Conservation (phyloP, 2,329 filamentous ascomycete species). For the Arachnopeziza araneosa region DNA sequence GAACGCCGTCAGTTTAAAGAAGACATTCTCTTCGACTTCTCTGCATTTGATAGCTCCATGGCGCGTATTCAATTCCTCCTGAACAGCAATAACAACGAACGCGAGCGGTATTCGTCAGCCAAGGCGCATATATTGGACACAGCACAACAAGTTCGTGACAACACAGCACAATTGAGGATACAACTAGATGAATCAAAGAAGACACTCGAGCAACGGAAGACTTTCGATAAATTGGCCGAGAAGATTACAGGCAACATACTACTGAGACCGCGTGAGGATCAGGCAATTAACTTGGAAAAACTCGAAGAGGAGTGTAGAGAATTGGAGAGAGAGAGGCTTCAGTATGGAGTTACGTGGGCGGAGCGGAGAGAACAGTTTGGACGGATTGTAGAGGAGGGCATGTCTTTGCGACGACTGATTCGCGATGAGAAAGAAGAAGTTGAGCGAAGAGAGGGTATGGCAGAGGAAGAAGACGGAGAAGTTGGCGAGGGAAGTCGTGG, state of each 20-base stretch:
- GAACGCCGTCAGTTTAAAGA: constrained; percentile 68
- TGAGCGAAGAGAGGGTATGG: constrained; percentile 79
- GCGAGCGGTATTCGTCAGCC: constrained; percentile 75
- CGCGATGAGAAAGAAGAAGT: constrained; percentile 95
- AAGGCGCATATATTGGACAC: constrained; percentile 74
- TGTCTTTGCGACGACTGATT: constrained; percentile 76
- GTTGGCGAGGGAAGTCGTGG: constrained; percentile 50
- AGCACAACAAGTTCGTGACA: constrained; percentile 70
- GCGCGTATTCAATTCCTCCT: constrained; percentile 83
- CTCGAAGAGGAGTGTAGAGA: constrained; percentile 84
- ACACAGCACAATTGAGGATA: constrained; percentile 64
- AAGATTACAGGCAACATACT: constrained; percentile 78
- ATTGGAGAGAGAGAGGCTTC: constrained; percentile 75
- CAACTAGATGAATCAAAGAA: constrained; percentile 72
- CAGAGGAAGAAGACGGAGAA: constrained; percentile 48
- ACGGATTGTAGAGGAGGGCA: constrained; percentile 85
- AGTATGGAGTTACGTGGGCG: constrained; percentile 77
- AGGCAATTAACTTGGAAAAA: constrained; percentile 70
- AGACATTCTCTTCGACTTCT: constrained; percentile 82
- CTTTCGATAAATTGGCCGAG: constrained; percentile 82
- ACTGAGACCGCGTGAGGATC: constrained; percentile 78
- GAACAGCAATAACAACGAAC: constrained; percentile 76
- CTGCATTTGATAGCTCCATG: constrained; percentile 79
- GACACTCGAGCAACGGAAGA: constrained; percentile 71
- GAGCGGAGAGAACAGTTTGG: constrained; percentile 84